Evolutionary conservation across 257 asterid genomes (phyloP).

Genomic region (Mitragyna speciosa): DNA sequence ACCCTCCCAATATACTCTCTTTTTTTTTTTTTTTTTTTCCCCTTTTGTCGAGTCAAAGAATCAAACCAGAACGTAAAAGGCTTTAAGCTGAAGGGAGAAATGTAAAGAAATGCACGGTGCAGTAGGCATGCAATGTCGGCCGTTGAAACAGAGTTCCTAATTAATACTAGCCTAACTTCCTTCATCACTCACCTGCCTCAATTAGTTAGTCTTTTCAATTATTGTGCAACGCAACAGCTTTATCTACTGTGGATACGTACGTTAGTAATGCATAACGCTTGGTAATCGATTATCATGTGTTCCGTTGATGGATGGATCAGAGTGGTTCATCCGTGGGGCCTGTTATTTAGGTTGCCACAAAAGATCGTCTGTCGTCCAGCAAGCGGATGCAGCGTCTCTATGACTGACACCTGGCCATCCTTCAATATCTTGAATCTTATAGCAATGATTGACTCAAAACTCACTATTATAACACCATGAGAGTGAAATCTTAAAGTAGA

Average conservation of each 20-base stretch:
- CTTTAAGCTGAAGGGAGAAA: background rate
- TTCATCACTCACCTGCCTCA: background rate
- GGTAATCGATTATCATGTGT: background rate
- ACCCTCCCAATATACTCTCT: background rate
- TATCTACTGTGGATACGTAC: background rate
- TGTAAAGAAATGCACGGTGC: background rate
- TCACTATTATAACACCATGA: background rate
- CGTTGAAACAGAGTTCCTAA: background rate
- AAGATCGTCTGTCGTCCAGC: background rate
- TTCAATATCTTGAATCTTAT: background rate
- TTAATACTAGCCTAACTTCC: background rate
- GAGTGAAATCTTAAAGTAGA: background rate
- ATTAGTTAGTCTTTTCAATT: background rate
- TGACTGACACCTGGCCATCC: background rate
- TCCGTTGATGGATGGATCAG: background rate
- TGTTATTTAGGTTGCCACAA: background rate
- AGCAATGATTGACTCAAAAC: background rate
- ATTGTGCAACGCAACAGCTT: background rate
- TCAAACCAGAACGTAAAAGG: background rate
- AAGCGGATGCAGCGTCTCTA: background rate
- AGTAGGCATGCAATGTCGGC: background rate
- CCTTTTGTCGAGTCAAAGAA: background rate
- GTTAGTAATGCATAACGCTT: background rate
- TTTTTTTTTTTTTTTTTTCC: too few relatives aligned
- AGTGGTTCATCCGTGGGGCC: background rate